Conservation (phyloP, 1,284 basidiomycete species). For the Tilletia walkeri region DNA sequence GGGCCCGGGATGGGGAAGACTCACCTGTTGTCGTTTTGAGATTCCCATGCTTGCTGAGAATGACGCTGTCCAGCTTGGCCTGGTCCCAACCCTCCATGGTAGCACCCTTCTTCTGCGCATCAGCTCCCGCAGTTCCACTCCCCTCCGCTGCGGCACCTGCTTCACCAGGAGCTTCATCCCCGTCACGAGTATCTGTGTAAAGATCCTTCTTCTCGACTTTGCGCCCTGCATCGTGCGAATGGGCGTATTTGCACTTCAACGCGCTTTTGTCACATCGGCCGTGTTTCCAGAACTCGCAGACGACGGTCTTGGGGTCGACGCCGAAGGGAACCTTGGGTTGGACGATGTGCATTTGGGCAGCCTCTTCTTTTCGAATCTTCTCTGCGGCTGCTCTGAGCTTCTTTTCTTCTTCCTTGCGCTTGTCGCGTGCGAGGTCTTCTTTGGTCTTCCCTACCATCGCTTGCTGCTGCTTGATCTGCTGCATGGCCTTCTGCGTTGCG, state of each 20-base stretch:
- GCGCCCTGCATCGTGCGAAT: conserved; percentile 71
- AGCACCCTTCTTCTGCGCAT: conserved; percentile 66
- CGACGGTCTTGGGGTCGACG: conserved; percentile 60
- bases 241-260: conserved; percentile 88
- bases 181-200: conserved; percentile 81
- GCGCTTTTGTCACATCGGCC: conserved; percentile 52
- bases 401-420: conserved; percentile 76
- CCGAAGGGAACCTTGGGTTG: conserved; percentile 83
- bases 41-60: conserved; percentile 83
- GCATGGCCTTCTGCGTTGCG: conserved; percentile 84
- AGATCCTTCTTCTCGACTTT: conserved; percentile 96
- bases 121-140: background rate
- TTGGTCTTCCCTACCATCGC: conserved; percentile 68
- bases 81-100: conserved; percentile 99
- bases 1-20: background rate
- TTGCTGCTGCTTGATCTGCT: conserved; percentile 72
- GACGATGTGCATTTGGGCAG: conserved; percentile 52
- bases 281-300: conserved; percentile 52
- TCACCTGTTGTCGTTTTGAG: conserved; percentile 75
- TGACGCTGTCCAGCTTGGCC: conserved; percentile 81
- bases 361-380: conserved; percentile 60
- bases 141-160: conserved; percentile 25
- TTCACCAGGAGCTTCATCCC: conserved; percentile 20
- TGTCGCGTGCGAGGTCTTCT: conserved; percentile 72
- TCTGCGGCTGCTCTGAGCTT: conserved; percentile 82